These are phyloP conservation scores for Rhodotorula sp. DNA, from an alignment of 1,284 basidiomycete genomes.

Conservation along the genomic window DNA sequence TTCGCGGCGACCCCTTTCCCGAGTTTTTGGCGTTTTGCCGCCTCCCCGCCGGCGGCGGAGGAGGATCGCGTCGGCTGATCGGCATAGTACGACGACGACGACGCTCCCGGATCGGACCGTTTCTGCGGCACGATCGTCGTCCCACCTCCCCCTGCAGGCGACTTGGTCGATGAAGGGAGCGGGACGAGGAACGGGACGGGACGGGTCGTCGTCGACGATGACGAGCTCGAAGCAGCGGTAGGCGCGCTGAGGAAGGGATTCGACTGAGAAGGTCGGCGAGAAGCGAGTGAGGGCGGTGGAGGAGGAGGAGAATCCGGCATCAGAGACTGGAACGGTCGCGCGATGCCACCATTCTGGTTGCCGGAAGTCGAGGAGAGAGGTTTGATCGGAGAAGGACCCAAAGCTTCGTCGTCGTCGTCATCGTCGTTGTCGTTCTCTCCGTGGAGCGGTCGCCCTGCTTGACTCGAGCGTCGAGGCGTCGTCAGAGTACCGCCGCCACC, in stretches of 20 bases:
- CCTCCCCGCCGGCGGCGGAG: neutral
- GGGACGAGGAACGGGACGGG: constrained; percentile 1
- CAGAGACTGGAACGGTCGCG: constrained; percentile 18
- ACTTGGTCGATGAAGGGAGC: neutral
- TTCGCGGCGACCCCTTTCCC: neutral
- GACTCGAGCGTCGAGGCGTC: no score
- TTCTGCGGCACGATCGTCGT: neutral
- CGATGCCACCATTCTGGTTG: neutral
- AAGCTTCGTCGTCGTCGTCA: constrained; percentile 22
- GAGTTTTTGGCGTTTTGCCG: constrained; percentile 3
- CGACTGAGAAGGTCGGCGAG: neutral
- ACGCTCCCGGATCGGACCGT: neutral
- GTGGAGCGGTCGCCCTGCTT: neutral
- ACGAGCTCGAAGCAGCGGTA: neutral
- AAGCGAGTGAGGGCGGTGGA: neutral
- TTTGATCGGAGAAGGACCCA: constrained; percentile 38
- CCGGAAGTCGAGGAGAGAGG: neutral
- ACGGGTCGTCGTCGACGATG: constrained; percentile 1
- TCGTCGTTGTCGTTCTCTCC: neutral
- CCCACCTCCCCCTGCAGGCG: neutral
- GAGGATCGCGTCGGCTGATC: neutral
- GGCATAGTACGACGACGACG: neutral
- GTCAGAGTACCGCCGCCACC: neutral
- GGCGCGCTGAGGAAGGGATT: neutral
- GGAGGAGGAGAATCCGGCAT: constrained; percentile 3